Conservation (phyloP, 805 yeast species). For the Schizosaccharomyces japonicus region DNA sequence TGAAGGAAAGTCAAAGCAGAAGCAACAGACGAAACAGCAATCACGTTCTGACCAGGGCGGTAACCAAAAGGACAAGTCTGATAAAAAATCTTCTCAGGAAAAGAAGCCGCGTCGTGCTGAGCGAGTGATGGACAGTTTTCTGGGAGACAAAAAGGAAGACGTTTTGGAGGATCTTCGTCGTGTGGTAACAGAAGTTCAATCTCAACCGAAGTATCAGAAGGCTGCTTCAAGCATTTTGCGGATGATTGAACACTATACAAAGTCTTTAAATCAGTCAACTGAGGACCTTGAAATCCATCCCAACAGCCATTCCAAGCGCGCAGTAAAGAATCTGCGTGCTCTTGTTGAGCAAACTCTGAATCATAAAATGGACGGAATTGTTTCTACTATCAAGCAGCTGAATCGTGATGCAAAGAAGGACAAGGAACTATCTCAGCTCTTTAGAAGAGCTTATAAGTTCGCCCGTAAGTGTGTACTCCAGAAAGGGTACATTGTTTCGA, state of each 20-base stretch:
- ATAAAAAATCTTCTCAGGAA: no score
- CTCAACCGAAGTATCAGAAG: constrained; percentile 8
- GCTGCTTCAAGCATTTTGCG: constrained; percentile 9
- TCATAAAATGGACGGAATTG: constrained; percentile 7
- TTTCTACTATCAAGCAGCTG: constrained; percentile 7
- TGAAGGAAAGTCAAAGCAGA: no score
- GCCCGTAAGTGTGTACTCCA: constrained; percentile 7
- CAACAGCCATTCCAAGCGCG: constrained; percentile 7
- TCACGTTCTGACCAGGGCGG: no score
- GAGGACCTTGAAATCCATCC: neutral
- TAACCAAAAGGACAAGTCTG: no score
- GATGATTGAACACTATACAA: constrained; percentile 7
- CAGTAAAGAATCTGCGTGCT: constrained; percentile 6
- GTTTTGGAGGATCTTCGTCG: neutral
- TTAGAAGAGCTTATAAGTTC: constrained; percentile 7
- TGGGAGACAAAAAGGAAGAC: neutral
- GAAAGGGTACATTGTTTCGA: constrained; percentile 8
- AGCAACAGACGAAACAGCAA: no score
- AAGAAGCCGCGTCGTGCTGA: no score
- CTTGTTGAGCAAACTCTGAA: constrained; percentile 11
- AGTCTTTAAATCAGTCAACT: neutral
- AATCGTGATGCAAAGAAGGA: constrained; percentile 9
- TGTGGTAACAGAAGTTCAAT: constrained; percentile 9
- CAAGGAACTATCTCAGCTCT: constrained; percentile 8
- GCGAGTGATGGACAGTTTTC: no score